phyloP scores from a whole-genome alignment of 768 basidiomycete species.

The Pisolithus microcarpus region DNA sequence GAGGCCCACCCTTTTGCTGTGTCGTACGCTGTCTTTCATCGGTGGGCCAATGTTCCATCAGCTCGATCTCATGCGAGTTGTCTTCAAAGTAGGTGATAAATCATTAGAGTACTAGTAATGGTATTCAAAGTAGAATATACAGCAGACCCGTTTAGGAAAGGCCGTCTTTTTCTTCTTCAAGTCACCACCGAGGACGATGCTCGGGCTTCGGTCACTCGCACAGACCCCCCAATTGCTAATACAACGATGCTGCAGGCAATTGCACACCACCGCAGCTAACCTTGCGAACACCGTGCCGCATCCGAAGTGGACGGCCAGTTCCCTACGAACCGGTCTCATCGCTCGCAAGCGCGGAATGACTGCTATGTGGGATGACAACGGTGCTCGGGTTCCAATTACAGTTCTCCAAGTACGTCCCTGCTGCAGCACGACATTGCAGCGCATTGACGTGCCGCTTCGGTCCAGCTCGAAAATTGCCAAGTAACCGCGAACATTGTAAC shows the following conservation, averaged over 20 bases:
- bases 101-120: no score
- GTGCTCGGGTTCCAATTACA: conserved; percentile 83
- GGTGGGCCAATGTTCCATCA: conserved; percentile 67
- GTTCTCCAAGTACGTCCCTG: conserved; percentile 71
- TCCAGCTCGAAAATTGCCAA: conserved; percentile 80
- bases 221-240: conserved; percentile 31
- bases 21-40: conserved; percentile 33
- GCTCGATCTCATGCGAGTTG: no score
- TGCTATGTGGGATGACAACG: conserved; percentile 85
- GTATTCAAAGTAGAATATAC: no score
- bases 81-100: no score
- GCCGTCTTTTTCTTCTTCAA: conserved; percentile 9
- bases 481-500: conserved; percentile 74
- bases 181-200: conserved; percentile 31
- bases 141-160: no score
- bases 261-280: conserved; percentile 38
- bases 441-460: conserved; percentile 8
- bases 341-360: conserved; percentile 97
- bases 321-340: conserved; percentile 85
- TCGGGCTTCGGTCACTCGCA: conserved; percentile 44
- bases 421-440: background rate
- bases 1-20: conserved; percentile 10
- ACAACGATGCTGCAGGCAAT: conserved; percentile 25
- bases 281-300: conserved; percentile 23
- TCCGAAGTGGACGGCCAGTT: conserved; percentile 76